Conservation (phyloP, 129 eudicot species). For the Artemisia argyi region DNA sequence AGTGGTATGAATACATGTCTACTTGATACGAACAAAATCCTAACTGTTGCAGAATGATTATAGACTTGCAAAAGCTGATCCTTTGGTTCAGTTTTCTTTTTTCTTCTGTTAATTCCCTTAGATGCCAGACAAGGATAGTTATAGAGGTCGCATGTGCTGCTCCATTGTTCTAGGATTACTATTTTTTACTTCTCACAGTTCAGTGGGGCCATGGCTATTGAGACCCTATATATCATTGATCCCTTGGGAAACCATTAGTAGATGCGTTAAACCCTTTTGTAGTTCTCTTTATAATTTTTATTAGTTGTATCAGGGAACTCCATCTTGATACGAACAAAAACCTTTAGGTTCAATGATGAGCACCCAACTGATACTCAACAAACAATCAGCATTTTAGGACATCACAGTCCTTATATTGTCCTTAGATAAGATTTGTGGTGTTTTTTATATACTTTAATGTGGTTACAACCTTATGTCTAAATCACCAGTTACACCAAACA, state of each 20-base stretch:
- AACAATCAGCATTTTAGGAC: background rate
- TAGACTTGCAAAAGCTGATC: background rate
- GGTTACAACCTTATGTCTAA: background rate
- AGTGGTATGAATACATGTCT: no score
- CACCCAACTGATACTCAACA: no score
- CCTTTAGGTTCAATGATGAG: no score
- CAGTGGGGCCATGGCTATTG: conserved; percentile 5
- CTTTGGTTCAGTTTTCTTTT: no score
- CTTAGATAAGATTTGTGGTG: background rate
- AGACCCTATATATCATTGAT: background rate
- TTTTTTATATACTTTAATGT: background rate
- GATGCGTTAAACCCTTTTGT: background rate
- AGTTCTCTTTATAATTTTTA: no score
- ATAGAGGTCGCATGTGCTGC: no score
- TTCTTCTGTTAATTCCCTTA: background rate
- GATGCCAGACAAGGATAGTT: background rate
- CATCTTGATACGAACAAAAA: no score
- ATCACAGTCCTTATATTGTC: background rate
- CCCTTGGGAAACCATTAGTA: background rate
- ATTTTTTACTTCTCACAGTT: background rate
- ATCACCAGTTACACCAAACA: background rate
- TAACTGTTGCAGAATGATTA: background rate
- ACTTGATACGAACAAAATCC: background rate
- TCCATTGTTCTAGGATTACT: background rate
- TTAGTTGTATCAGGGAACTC: no score